Base-by-base conservation (phyloP, 257 asterid species). In the Primulina huaijiensis region DNA sequence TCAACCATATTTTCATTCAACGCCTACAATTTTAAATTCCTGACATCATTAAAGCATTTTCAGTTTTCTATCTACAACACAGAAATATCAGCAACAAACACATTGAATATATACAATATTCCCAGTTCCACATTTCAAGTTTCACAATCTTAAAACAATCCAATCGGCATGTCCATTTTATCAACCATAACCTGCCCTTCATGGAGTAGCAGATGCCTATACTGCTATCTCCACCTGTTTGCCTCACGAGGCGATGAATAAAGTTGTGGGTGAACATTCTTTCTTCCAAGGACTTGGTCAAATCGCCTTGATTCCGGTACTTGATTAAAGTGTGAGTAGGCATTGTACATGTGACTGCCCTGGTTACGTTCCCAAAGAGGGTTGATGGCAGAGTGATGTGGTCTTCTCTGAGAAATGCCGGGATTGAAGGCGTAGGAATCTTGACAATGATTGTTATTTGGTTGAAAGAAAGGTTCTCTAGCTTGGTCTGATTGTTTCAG, bases 381-480 rank as follows among this genome's bases (percentile, higher is more conserved):
- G 20, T 50, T 16, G 20, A 5, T 8, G 20, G 20, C 56, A 16
- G 16, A 50, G 56, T 16, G 56, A 14, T 16, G 19, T 50, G 56
- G 56, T 50, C 56, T 50, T 50, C 56, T 50, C 16, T 50, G 20
- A 16, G 19, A 6, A 16, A 16, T 50, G 56, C 56, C 0, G 19
- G 20, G 56, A n/a, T 50, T 50, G 20, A 16, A 50, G 7, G 56
- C 16, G 69, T 68, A 23, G 46, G 59, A 65, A 30, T 60, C 69
- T 52, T 64, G 75, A n/a, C 79, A 62, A 6, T 63, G 73, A 55
- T 56, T 19, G 62, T 40, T 46, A 67, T 69, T 34, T 19, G 72
- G 74, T 5, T 60, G 68, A 59, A 52, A 64, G 14, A 81, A 65
- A 37, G 71, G 60, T 67, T 74, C 82, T 56, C 75, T 69, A 77